Evolutionary conservation across 2,329 filamentous ascomycete genomes (phyloP), one percentile per base, ranked within the genome.

Genomic region (Thermoascus crustaceus): DNA sequence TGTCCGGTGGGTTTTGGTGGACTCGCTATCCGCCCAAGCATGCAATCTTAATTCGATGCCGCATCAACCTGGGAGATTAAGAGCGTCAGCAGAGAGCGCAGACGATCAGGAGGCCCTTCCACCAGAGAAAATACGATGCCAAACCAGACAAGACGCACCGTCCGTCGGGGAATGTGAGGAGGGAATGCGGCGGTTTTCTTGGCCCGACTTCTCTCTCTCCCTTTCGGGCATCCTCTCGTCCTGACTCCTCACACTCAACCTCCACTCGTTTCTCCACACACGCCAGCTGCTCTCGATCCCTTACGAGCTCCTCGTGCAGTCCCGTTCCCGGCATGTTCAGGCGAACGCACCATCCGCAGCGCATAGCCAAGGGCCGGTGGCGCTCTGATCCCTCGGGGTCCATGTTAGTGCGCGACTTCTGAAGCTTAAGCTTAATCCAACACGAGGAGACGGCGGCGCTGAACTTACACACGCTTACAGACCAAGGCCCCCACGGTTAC

Each of bases 381-480:
- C 54, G 54, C 50, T 51, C 48, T 52, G 54, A 52, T 58, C 52
- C 48, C 50, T 49, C 43, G 44, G 43, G 42, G 30, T 37, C 43
- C 41, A 46, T 47, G 49, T 53, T 60, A 56, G 56, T 53, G 54
- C 49, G 48, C 44, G 43, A 49, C 51, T 54, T 50, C 45, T 47
- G 54, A 55, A 61, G 56, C 57, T 62, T 62, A 63, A 63, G 59
- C 58, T 62, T 62, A 63, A 63, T 60, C 57, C 56, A 52, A 62
- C 59, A 60, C 58, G 57, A 60, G 57, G 57, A 29, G 26, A 29
- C 14, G 26, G 26, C 22, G 26, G 26, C 26, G 26, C 26, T 29
- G 26, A 29, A 29, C 26, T 13, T 29, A 29, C 26, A 29, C 14
- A 17, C 26, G n/a, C n/a, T n/a, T n/a, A n/a, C n/a, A n/a, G n/a